These are phyloP conservation scores for Parachlorella kessleri DNA, from an alignment of 139 green algal species.

Conservation along the genomic window DNA sequence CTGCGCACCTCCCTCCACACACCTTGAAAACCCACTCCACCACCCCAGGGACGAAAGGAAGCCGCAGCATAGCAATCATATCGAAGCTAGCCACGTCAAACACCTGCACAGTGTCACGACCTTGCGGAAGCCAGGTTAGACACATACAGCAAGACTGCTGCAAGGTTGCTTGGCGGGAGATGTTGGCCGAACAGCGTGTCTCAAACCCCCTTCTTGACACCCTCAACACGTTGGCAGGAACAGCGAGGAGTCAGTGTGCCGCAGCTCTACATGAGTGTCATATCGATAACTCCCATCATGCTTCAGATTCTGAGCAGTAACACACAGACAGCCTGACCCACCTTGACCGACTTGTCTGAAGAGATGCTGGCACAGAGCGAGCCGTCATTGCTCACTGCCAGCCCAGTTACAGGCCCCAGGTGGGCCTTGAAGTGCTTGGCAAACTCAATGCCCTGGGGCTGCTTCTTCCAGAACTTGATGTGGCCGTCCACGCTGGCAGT, in stretches of 20 bases:
- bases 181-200: no score
- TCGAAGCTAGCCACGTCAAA: slow-evolving; percentile 97
- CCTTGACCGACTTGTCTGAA: slow-evolving; percentile 47
- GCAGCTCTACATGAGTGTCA: no score
- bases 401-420: slow-evolving; percentile 70
- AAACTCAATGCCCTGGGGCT: slow-evolving; percentile 83
- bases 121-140: no score
- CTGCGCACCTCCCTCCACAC: neutral
- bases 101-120: slow-evolving; percentile 72
- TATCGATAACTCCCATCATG: no score
- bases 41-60: slow-evolving; percentile 79
- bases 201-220: no score
- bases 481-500: slow-evolving; percentile 84
- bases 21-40: slow-evolving; percentile 89
- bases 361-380: slow-evolving; percentile 49
- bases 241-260: no score
- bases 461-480: slow-evolving; percentile 99
- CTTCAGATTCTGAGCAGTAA: no score
- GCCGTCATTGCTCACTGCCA: slow-evolving; percentile 48
- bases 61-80: slow-evolving; percentile 95
- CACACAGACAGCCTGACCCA: neutral
- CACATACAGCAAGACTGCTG: no score
- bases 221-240: no score
- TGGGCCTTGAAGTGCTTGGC: slow-evolving; percentile 92
- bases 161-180: no score